Evolutionary conservation across 1,139 yeast genomes (phyloP).

Genomic region (Kodamaea sp.): DNA sequence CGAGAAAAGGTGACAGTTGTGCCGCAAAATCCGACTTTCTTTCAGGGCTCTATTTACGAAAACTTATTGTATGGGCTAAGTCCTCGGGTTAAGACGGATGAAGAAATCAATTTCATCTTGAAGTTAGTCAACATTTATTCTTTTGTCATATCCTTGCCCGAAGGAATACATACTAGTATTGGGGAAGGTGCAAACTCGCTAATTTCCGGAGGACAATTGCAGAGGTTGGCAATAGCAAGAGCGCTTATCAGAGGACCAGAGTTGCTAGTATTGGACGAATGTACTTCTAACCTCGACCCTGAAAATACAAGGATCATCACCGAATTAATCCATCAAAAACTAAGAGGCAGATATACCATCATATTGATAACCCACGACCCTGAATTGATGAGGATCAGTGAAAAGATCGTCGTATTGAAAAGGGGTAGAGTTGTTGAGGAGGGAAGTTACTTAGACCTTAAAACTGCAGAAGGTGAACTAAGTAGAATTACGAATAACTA

Average conservation of each 20-base stretch:
- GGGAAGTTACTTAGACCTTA: conserved; percentile 19
- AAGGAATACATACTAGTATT: conserved; percentile 57
- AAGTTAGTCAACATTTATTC: conserved; percentile 49
- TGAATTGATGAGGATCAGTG: conserved; percentile 54
- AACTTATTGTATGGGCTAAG: conserved; percentile 66
- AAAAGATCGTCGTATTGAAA: conserved; percentile 41
- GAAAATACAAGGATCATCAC: conserved; percentile 46
- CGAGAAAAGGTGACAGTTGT: conserved; percentile 62
- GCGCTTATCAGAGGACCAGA: conserved; percentile 66
- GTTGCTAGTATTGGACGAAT: conserved; percentile 71
- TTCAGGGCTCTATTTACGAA: conserved; percentile 66
- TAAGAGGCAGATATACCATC: conserved; percentile 39
- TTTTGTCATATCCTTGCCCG: conserved; percentile 53
- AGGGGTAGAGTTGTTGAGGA: conserved; percentile 45
- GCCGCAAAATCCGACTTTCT: conserved; percentile 65
- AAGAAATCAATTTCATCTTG: conserved; percentile 43
- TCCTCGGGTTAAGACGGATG: conserved; percentile 22
- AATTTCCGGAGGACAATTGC: conserved; percentile 81
- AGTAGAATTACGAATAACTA: too few species aligned
- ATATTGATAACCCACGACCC: conserved; percentile 61
- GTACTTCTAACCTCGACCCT: conserved; percentile 76
- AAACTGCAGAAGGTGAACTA: conserved; percentile 18
- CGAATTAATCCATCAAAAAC: conserved; percentile 38
- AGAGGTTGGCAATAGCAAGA: conserved; percentile 73
- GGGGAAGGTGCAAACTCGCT: conserved; percentile 50